phyloP scores from a whole-genome alignment of 768 basidiomycete species.

The Phanerochaete carnosa region DNA sequence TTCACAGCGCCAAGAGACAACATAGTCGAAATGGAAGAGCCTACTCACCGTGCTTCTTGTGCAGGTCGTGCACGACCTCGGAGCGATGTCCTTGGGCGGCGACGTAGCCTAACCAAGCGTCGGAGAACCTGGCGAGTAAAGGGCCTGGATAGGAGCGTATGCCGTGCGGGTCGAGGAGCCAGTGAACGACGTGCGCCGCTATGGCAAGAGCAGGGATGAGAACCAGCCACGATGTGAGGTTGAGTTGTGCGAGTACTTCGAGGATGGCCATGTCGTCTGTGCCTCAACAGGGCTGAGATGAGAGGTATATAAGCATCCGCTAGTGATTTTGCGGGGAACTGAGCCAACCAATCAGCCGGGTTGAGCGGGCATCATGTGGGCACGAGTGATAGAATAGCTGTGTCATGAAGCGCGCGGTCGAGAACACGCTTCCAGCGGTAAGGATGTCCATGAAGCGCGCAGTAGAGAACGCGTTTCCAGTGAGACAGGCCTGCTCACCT shows the following conservation, averaged over 20 bases:
- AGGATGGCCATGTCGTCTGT: slow-evolving; percentile 14
- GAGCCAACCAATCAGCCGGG: background rate
- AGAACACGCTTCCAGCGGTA: too few relatives aligned
- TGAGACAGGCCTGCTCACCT: background rate
- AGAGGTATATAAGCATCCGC: background rate
- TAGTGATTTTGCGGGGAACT: background rate
- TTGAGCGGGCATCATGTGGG: background rate
- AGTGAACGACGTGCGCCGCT: slow-evolving; percentile 39
- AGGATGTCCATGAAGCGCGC: too few relatives aligned
- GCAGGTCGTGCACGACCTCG: slow-evolving; percentile 68
- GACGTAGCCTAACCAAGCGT: slow-evolving; percentile 68
- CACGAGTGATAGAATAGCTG: too few relatives aligned
- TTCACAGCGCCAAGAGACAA: background rate
- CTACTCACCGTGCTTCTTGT: slow-evolving; percentile 65
- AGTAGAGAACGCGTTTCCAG: too few relatives aligned
- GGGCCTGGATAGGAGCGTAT: slow-evolving; percentile 49
- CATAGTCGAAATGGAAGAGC: background rate
- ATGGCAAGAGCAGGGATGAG: slow-evolving; percentile 17
- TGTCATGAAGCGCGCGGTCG: background rate
- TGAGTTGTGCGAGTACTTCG: slow-evolving; percentile 8
- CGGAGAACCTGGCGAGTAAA: slow-evolving; percentile 62
- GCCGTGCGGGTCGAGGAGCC: slow-evolving; percentile 54
- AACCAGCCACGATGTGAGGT: slow-evolving; percentile 15
- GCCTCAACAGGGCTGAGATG: background rate
- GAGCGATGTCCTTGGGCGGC: slow-evolving; percentile 71